phyloP scores from a whole-genome alignment of 2,329 filamentous ascomycete species.

The Sporothrix phasma region DNA sequence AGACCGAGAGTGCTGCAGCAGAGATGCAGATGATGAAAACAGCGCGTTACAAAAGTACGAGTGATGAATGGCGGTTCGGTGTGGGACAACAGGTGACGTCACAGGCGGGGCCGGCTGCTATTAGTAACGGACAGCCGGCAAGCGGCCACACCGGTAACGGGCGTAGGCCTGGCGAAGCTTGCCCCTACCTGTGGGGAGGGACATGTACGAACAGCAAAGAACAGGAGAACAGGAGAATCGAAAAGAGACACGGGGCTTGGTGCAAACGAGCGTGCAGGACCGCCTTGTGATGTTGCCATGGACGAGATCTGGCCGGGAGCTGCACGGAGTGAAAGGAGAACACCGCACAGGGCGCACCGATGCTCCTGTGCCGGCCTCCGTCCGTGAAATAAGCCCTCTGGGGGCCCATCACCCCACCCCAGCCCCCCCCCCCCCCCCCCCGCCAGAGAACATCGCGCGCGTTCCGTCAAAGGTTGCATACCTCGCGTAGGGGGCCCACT shows the following conservation, averaged over 20 bases:
- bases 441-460: background rate
- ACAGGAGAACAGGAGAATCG: background rate
- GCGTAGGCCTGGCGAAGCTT: background rate
- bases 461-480: background rate
- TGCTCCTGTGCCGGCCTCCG: background rate
- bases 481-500: slow-evolving; percentile 1
- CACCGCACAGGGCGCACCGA: background rate
- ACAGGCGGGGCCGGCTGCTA: background rate
- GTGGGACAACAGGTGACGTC: background rate
- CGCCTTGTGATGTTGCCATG: too few relatives aligned
- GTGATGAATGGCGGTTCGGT: background rate
- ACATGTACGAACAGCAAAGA: background rate
- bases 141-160: background rate
- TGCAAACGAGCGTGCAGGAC: background rate
- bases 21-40: too few relatives aligned
- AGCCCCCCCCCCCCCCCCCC: background rate
- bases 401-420: background rate
- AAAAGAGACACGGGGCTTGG: too few relatives aligned
- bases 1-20: too few relatives aligned
- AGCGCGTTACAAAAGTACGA: too few relatives aligned
- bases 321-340: too few relatives aligned
- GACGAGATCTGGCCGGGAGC: too few relatives aligned
- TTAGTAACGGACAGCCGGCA: slow-evolving; percentile 5
- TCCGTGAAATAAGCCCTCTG: background rate
- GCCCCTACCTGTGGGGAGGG: background rate